Evolutionary conservation across 148 eudicot species (phyloP).

Genomic region (Amaranthus cruentus): DNA sequence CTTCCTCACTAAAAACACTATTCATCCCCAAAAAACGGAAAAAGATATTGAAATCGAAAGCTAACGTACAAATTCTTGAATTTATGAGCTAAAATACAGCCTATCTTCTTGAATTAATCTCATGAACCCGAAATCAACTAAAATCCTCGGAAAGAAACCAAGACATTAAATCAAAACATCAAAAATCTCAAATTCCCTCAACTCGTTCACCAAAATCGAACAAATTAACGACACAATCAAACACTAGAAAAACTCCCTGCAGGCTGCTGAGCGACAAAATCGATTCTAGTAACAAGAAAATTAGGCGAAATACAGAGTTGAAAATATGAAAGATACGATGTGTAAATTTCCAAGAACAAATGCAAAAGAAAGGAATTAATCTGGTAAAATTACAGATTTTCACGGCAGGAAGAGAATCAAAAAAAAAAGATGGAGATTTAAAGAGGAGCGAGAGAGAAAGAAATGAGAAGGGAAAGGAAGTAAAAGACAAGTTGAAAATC

Average conservation of each 20-base stretch:
- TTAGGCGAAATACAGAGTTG: neutral
- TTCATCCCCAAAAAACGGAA: slow-evolving; percentile 43
- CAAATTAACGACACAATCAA: too few species aligned
- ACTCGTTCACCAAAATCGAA: neutral
- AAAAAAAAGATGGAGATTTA: neutral
- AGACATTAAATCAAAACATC: neutral
- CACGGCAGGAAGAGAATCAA: too few species aligned
- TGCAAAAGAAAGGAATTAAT: neutral
- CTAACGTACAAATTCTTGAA: neutral
- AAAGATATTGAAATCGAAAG: neutral
- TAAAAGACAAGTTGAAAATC: neutral
- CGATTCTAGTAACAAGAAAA: neutral
- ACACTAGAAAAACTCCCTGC: too few species aligned
- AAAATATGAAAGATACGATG: neutral
- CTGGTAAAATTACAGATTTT: neutral
- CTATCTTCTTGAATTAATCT: slow-evolving; percentile 3
- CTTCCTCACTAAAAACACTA: slow-evolving; percentile 79
- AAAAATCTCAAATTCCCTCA: neutral
- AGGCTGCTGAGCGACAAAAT: neutral
- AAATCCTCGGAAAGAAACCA: slow-evolving; percentile 3
- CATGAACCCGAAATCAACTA: slow-evolving; percentile 16
- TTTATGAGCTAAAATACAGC: neutral
- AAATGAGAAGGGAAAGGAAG: neutral
- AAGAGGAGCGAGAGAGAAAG: neutral
- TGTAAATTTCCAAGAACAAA: neutral